These are phyloP conservation scores for Xylaria sp. DNA, from an alignment of 2,329 filamentous ascomycete genomes.

Conservation along the genomic window DNA sequence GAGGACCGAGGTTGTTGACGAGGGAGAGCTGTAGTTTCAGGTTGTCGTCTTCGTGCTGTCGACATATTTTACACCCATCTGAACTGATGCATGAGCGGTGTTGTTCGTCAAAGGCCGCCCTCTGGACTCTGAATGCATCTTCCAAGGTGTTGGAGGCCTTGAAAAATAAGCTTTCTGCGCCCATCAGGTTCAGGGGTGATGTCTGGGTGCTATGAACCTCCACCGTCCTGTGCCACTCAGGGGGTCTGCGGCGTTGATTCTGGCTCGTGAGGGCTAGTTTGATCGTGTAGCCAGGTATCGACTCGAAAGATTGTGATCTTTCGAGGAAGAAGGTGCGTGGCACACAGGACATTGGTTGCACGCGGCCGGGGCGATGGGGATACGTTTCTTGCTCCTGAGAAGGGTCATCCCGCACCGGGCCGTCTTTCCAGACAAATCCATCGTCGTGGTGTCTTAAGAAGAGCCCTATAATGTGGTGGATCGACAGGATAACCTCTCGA, in stretches of 20 bases:
- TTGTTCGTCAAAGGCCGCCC: conserved; percentile 44
- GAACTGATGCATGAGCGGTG: conserved; percentile 42
- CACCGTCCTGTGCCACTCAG: conserved; percentile 44
- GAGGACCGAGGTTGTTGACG: conserved; percentile 53
- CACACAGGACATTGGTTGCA: conserved; percentile 50
- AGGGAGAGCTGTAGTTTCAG: conserved; percentile 51
- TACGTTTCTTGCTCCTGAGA: conserved; percentile 43
- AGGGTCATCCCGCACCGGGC: conserved; percentile 44
- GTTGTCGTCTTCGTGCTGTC: conserved; percentile 47
- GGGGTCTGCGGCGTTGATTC: conserved; percentile 39
- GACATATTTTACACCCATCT: conserved; percentile 43
- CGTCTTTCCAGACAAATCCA: conserved; percentile 51
- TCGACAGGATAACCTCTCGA: conserved; percentile 51
- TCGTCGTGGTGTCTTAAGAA: conserved; percentile 55
- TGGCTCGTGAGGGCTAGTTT: conserved; percentile 49
- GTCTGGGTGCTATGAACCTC: conserved; percentile 51
- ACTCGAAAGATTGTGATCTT: conserved; percentile 49
- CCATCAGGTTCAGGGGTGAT: conserved; percentile 49
- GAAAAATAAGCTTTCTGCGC: conserved; percentile 52
- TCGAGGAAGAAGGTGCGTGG: conserved; percentile 50
- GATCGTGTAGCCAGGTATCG: conserved; percentile 53
- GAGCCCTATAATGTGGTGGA: conserved; percentile 53
- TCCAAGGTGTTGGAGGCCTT: conserved; percentile 48
- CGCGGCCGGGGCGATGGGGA: conserved; percentile 45
- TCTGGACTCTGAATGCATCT: conserved; percentile 44